These are phyloP conservation scores for Marvania coccoides DNA, from an alignment of 139 green algal genomes.

Conservation along the genomic window DNA sequence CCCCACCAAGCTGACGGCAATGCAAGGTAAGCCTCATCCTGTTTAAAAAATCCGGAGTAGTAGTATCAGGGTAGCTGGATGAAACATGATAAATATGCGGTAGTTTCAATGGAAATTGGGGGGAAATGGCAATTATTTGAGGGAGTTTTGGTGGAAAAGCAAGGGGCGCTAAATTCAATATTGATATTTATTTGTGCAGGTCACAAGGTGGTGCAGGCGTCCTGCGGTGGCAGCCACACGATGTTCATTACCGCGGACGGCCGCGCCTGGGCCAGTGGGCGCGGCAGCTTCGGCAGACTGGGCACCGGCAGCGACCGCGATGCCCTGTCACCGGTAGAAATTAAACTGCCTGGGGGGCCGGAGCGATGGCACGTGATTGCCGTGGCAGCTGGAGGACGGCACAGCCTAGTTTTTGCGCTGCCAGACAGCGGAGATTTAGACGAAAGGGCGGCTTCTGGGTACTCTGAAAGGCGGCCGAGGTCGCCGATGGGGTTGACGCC, in stretches of 20 bases:
- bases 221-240: constrained; percentile 69
- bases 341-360: constrained; percentile 52
- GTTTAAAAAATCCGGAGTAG: neutral
- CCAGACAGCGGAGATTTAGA: constrained; percentile 36
- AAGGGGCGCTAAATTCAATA: too few relatives aligned
- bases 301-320: constrained; percentile 43
- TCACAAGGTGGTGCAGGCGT: constrained; percentile 52
- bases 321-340: constrained; percentile 48
- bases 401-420: constrained; percentile 63
- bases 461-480: neutral
- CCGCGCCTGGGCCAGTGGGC: constrained; percentile 29
- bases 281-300: constrained; percentile 17
- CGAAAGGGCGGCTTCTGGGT: neutral
- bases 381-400: constrained; percentile 48
- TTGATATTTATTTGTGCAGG: too few relatives aligned
- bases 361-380: constrained; percentile 61
- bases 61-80: neutral
- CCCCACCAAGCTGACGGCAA: constrained; percentile 47
- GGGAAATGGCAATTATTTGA: too few relatives aligned
- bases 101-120: neutral
- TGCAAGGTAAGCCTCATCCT: neutral
- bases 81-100: too few relatives aligned
- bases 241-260: constrained; percentile 52
- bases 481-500: neutral
- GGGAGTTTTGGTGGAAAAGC: too few relatives aligned